Evolutionary conservation across 345 rosid species (phyloP).

Genomic region (Euphorbia peplus): DNA sequence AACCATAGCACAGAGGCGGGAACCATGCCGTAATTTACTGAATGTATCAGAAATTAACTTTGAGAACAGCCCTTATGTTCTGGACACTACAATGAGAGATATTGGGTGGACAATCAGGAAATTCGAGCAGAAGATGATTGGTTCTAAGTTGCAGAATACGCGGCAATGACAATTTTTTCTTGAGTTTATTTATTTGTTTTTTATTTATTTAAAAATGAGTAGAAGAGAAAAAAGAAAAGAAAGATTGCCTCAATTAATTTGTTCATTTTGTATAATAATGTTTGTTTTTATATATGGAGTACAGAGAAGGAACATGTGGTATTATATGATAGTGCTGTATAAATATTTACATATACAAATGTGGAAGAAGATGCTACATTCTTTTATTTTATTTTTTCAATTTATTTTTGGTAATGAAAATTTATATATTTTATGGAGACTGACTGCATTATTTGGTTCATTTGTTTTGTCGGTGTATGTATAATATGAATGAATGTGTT

Average conservation of each 20-base stretch:
- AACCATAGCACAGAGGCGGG: slow-evolving; percentile 61
- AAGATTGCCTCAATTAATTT: neutral
- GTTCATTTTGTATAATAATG: slow-evolving; percentile 10
- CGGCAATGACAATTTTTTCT: slow-evolving; percentile 51
- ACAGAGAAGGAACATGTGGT: slow-evolving; percentile 10
- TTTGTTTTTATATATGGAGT: neutral
- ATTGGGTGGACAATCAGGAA: slow-evolving; percentile 49
- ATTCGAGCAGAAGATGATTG: slow-evolving; percentile 71
- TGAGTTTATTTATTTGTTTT: neutral
- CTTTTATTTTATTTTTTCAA: neutral
- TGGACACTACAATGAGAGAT: slow-evolving; percentile 66
- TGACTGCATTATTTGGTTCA: neutral
- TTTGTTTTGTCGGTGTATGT: neutral
- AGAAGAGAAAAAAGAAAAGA: slow-evolving; percentile 5
- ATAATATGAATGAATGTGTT: neutral
- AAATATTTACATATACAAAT: neutral
- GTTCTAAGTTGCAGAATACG: slow-evolving; percentile 53
- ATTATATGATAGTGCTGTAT: neutral
- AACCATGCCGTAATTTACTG: slow-evolving; percentile 60
- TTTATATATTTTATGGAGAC: neutral
- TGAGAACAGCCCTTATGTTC: slow-evolving; percentile 58
- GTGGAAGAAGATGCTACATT: slow-evolving; percentile 10
- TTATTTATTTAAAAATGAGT: neutral
- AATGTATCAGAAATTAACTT: slow-evolving; percentile 41
- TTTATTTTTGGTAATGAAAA: no score